These are phyloP conservation scores for Colletotrichum lentis DNA, from an alignment of 2,329 filamentous ascomycete species.

Conservation along the genomic window DNA sequence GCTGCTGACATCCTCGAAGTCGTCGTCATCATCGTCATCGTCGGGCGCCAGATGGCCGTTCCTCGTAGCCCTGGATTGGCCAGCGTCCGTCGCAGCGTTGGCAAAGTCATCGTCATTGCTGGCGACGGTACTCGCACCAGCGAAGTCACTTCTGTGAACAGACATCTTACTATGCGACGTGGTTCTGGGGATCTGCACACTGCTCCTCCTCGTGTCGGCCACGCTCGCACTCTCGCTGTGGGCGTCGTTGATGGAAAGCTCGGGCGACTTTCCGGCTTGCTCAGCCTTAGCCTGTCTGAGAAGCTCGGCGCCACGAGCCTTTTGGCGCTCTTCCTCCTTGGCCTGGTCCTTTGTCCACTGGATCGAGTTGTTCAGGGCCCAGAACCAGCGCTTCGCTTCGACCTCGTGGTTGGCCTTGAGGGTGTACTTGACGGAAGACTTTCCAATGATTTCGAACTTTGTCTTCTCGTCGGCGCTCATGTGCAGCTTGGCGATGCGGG, in stretches of 20 bases:
- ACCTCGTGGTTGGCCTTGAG: slow-evolving; percentile 98
- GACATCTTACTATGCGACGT: slow-evolving; percentile 49
- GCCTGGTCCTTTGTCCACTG: slow-evolving; percentile 98
- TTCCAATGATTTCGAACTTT: slow-evolving; percentile 96
- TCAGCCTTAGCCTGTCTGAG: slow-evolving; percentile 83
- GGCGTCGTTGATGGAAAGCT: slow-evolving; percentile 56
- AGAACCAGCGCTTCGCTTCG: slow-evolving; percentile 98
- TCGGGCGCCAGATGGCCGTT: slow-evolving; percentile 47
- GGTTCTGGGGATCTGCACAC: slow-evolving; percentile 55
- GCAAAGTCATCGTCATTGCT: slow-evolving; percentile 63
- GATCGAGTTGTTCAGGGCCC: slow-evolving; percentile 98
- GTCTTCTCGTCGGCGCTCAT: slow-evolving; percentile 99
- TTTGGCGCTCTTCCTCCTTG: slow-evolving; percentile 83
- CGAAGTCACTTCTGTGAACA: slow-evolving; percentile 46
- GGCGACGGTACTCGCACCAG: slow-evolving; percentile 55
- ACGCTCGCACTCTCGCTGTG: slow-evolving; percentile 63
- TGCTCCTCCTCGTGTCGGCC: slow-evolving; percentile 54
- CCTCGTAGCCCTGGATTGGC: slow-evolving; percentile 48
- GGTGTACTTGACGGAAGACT: slow-evolving; percentile 98
- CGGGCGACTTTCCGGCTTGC: slow-evolving; percentile 61
- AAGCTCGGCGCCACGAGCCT: slow-evolving; percentile 76
- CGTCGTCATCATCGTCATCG: slow-evolving; percentile 77
- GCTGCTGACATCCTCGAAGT: slow-evolving; percentile 76
- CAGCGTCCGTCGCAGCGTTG: slow-evolving; percentile 58
- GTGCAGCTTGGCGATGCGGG: slow-evolving; percentile 92